These are phyloP conservation scores for Agastache rugosa DNA, from an alignment of 257 asterid genomes.

Conservation along the genomic window DNA sequence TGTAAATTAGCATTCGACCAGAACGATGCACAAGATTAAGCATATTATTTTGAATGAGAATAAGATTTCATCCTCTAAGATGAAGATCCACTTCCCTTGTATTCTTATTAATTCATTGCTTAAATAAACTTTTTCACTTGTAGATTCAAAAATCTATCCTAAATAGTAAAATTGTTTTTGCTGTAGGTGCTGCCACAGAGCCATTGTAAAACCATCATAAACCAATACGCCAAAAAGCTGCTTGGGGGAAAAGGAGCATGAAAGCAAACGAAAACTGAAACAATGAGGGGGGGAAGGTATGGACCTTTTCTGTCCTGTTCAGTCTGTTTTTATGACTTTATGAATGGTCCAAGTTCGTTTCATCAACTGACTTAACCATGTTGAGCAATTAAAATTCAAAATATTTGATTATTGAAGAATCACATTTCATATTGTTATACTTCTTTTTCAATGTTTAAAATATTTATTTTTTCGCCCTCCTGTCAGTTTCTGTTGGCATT, in stretches of 20 bases:
- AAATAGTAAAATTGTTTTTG: too few relatives aligned
- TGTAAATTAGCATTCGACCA: not conserved
- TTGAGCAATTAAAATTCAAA: constrained; percentile 39
- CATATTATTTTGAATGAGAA: too few relatives aligned
- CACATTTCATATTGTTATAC: constrained; percentile 11
- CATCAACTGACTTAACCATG: constrained; percentile 51
- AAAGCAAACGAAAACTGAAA: constrained; percentile 48
- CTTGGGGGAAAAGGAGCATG: constrained; percentile 51
- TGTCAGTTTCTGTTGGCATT: constrained; percentile 53
- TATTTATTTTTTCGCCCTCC: not conserved
- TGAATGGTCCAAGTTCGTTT: constrained; percentile 55
- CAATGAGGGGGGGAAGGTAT: constrained; percentile 56
- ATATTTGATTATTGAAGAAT: constrained; percentile 40
- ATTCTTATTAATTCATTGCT: not conserved
- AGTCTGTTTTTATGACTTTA: constrained; percentile 47
- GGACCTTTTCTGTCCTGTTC: constrained; percentile 55
- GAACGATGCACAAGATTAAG: too few relatives aligned
- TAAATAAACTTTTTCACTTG: not conserved
- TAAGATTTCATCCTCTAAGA: too few relatives aligned
- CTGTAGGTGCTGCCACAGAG: constrained; percentile 43
- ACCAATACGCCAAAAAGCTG: constrained; percentile 46
- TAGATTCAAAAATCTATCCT: too few relatives aligned
- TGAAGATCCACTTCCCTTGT: not conserved
- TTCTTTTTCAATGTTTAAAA: not conserved
- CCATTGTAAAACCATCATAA: constrained; percentile 38